Base-by-base conservation (phyloP, 805 yeast species). In the Jamesozyma piceae region DNA sequence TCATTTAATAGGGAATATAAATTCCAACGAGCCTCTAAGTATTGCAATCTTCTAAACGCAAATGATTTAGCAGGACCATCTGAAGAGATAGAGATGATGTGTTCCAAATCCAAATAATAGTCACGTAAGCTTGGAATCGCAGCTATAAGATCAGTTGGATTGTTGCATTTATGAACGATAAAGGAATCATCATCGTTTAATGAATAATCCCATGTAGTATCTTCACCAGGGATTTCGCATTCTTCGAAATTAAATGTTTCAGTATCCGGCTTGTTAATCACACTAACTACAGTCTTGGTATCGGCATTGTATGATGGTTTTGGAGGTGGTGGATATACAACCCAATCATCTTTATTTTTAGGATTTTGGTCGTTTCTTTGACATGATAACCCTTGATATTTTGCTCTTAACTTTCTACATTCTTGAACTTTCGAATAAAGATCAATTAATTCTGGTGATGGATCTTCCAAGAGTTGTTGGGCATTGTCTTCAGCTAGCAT, bases 1-100 rank as follows among this genome's bases (percentile, higher is more conserved):
- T 90, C 97, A 59, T 92, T 92, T 52, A 90, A 69, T 47, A 92
- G 65, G 47, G 77, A 76, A 67, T 90, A 92, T 65, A 92, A 65
- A 62, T 89, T 87, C 97, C 97, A 92, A 59, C 89, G 86, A 22
- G 97, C 96, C 62, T 92, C 98, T 42, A 92, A 70, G 58, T 87
- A 94, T 66, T 90, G 95, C 52, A 92, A 69, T 55, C 98, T 75
- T 61, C 90, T 80, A 65, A 87, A 92, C 0, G 98, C 96, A 71
- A 92, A 92, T 14, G 95, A 84, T 64, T 92, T 92, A 14, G 94
- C 78, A 4, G 99, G 98, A 0, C 99, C 99, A 64, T 89, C 96
- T 4, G 92, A 80, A 6, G 95, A 81, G 38, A 86, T 73, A 11
- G 73, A 64, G n/a, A 77, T 73, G 50, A 92, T 75, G 44, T 71